Conservation (phyloP, 1,139 yeast species). For the Pichia sp. region DNA sequence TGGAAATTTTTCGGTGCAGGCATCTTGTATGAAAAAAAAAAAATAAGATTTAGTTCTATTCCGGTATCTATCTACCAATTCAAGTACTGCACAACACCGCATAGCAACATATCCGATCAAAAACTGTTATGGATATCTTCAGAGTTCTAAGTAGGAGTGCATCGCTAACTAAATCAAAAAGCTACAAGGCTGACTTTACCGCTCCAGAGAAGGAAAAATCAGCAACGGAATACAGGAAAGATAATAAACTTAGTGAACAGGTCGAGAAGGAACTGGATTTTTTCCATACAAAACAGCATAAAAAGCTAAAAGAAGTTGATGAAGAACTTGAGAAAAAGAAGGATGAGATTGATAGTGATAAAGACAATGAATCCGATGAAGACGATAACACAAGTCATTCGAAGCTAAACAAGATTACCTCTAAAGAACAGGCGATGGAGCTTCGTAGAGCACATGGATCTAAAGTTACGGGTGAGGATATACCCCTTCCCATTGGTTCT, state of each 20-base stretch:
- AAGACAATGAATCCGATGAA: conserved; percentile 18
- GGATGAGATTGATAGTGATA: conserved; percentile 30
- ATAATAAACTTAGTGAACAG: conserved; percentile 34
- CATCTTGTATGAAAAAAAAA: too few relatives aligned
- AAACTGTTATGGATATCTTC: conserved; percentile 70
- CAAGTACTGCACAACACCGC: not conserved
- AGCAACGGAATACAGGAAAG: conserved; percentile 29
- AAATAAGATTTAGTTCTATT: too few relatives aligned
- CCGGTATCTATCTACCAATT: too few relatives aligned
- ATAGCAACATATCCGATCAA: not conserved
- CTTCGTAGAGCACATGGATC: conserved; percentile 24
- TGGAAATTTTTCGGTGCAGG: not conserved
- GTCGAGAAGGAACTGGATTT: conserved; percentile 63
- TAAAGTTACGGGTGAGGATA: conserved; percentile 27
- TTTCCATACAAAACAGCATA: conserved; percentile 47
- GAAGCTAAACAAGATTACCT: conserved; percentile 35
- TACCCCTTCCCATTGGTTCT: conserved; percentile 83
- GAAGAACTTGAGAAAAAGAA: conserved; percentile 25
- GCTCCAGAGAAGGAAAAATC: conserved; percentile 31
- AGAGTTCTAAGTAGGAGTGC: conserved; percentile 84
- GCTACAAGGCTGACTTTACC: conserved; percentile 38
- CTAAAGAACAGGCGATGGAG: conserved; percentile 26
- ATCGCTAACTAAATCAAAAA: conserved; percentile 50
- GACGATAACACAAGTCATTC: conserved; percentile 30
- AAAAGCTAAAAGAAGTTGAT: conserved; percentile 20